These are phyloP conservation scores for Eimeria maxima DNA, from an alignment of 169 alveolate species.

Conservation along the genomic window DNA sequence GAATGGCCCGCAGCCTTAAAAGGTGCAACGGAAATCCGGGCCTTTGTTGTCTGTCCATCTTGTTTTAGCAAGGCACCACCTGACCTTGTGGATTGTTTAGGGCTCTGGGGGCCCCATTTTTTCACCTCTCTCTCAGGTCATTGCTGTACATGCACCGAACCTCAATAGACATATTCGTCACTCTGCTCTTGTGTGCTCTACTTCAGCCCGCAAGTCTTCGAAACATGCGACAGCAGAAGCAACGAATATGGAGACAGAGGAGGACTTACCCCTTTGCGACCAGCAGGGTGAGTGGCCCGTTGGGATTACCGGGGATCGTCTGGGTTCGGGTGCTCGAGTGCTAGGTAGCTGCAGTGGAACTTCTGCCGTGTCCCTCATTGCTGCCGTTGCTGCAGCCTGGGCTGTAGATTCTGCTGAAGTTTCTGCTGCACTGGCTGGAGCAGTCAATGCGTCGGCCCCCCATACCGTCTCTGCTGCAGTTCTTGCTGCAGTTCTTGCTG, in stretches of 20 bases:
- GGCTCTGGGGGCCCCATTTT: no score
- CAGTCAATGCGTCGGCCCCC: background rate
- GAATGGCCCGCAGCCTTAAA: no score
- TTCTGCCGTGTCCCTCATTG: background rate
- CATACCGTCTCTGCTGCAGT: background rate
- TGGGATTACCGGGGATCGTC: background rate
- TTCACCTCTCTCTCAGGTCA: no score
- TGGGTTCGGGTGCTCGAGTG: background rate
- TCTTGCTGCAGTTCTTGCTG: constrained; percentile 5
- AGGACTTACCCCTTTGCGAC: background rate
- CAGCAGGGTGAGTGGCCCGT: background rate
- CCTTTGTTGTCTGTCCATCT: background rate
- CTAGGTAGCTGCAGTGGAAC: background rate
- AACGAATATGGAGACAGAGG: background rate
- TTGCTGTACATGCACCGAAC: background rate
- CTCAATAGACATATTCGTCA: background rate
- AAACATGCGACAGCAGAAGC: background rate
- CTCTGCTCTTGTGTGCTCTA: background rate
- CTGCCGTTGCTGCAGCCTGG: background rate
- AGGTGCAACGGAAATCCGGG: background rate
- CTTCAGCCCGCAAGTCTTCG: background rate
- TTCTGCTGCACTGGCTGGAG: background rate
- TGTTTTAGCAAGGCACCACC: background rate
- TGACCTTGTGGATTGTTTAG: background rate
- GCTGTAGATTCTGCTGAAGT: background rate